Evolutionary conservation across 257 asterid species (phyloP).

Genomic region (Ilex aquifolium): DNA sequence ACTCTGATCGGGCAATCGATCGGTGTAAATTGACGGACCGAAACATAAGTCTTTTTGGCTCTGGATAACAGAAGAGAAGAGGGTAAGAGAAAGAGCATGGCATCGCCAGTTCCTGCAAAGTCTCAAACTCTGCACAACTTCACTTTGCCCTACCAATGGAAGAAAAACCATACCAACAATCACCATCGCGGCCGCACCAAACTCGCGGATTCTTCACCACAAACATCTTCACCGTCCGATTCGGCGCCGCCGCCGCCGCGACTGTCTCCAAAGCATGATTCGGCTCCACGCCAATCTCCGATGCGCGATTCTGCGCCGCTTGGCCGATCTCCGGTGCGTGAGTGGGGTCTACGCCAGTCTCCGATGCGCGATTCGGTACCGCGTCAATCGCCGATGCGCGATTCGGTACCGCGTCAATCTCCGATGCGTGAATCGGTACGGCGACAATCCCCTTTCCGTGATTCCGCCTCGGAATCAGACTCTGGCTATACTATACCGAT

Average conservation of each 20-base stretch:
- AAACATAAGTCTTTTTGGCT: no score
- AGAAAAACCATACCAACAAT: constrained; percentile 41
- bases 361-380: constrained; percentile 25
- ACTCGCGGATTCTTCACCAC: constrained; percentile 46
- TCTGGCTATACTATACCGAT: no score
- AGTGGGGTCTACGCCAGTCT: constrained; percentile 9
- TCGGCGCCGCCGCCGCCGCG: constrained; percentile 34
- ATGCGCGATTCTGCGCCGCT: constrained; percentile 29
- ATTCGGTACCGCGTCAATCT: constrained; percentile 29
- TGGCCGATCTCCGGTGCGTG: constrained; percentile 12
- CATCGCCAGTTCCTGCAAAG: constrained; percentile 52
- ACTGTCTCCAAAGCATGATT: constrained; percentile 30
- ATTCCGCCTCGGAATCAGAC: constrained; percentile 22
- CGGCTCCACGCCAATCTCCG: constrained; percentile 28
- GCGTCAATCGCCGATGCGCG: constrained; percentile 25
- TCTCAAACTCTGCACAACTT: constrained; percentile 71
- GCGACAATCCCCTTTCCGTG: constrained; percentile 37
- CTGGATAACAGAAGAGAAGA: no score
- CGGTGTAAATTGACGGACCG: no score
- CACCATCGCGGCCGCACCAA: constrained; percentile 18
- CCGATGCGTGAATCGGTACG: constrained; percentile 19
- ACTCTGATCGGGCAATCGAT: no score
- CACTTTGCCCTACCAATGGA: constrained; percentile 59
- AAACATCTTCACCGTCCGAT: constrained; percentile 8
- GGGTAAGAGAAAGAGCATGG: constrained; percentile 10